A percentile compares a stretch with the other conserved stretches of the same genome.
These are phyloP conservation scores for Aspergillus saccharolyticus DNA, from an alignment of 495 filamentous ascomycete species.

Conservation along the genomic window DNA sequence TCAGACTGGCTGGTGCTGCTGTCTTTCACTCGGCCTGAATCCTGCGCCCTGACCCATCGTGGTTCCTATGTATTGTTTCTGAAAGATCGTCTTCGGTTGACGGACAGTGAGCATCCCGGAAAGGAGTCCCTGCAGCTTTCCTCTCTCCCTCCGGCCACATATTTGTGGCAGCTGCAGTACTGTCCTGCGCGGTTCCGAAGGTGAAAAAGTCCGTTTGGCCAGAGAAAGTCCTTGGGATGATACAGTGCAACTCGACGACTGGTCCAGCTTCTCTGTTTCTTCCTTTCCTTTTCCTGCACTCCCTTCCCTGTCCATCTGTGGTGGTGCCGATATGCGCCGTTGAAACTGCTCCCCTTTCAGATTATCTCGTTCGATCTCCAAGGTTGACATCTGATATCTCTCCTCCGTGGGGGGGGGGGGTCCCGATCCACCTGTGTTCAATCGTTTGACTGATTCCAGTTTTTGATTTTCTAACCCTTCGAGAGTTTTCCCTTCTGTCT, in stretches of 20 bases:
- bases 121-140: constrained; percentile 38
- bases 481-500: constrained; percentile 4
- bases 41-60: constrained; percentile 11
- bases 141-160: constrained; percentile 24
- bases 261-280: constrained; percentile 8
- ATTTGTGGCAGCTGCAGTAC: constrained; percentile 15
- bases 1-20: constrained; percentile 18
- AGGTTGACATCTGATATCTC: constrained; percentile 16
- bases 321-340: constrained; percentile 21
- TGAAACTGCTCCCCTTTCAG: constrained; percentile 21
- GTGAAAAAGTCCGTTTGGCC: constrained; percentile 31
- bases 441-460: constrained; percentile 14
- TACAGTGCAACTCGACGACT: constrained; percentile 20
- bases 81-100: constrained; percentile 7
- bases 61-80: constrained; percentile 9
- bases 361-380: constrained; percentile 16
- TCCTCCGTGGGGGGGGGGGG: constrained; percentile 10
- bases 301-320: constrained; percentile 5
- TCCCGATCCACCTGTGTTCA: constrained; percentile 19
- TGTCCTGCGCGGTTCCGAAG: constrained; percentile 36
- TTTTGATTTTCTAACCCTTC: constrained; percentile 12
- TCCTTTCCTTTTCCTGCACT: constrained; percentile 7
- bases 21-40: constrained; percentile 14
- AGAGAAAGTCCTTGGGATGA: constrained; percentile 21
- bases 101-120: constrained; percentile 11